Conservation (phyloP, 1,139 yeast genomes). For the Scheffersomyces parashehatae region DNA sequence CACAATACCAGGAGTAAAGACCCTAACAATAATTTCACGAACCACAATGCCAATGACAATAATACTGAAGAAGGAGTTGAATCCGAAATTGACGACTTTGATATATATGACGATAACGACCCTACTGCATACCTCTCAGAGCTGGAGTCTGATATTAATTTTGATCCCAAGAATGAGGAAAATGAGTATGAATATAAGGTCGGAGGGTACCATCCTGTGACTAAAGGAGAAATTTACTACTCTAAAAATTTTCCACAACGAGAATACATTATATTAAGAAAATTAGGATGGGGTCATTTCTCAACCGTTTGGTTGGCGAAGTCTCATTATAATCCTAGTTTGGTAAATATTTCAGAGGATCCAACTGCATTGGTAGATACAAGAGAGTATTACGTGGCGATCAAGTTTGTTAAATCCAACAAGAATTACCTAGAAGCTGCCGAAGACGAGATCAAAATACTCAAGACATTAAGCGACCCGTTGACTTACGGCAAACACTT, state of each 20-base stretch:
- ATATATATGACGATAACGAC: slow-evolving; percentile 5
- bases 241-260: slow-evolving; percentile 30
- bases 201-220: slow-evolving; percentile 90
- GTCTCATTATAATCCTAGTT: slow-evolving; percentile 10
- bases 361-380: slow-evolving; percentile 33
- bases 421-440: slow-evolving; percentile 83
- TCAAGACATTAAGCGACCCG: slow-evolving; percentile 46
- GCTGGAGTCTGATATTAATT: slow-evolving; percentile 27
- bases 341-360: background rate
- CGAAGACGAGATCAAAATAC: slow-evolving; percentile 73
- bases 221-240: slow-evolving; percentile 71
- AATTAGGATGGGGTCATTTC: slow-evolving; percentile 91
- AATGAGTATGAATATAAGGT: slow-evolving; percentile 67
- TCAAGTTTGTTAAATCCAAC: slow-evolving; percentile 81
- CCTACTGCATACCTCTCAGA: slow-evolving; percentile 17
- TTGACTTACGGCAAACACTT: slow-evolving; percentile 8
- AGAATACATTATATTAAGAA: slow-evolving; percentile 65
- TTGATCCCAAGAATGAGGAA: slow-evolving; percentile 59
- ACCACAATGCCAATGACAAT: slow-evolving; percentile 2
- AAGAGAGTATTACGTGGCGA: slow-evolving; percentile 64
- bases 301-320: slow-evolving; percentile 87
- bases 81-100: slow-evolving; percentile 5
- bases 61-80: background rate
- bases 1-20: background rate
- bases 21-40: background rate